phyloP scores from a whole-genome alignment of 2,329 filamentous ascomycete species.

The Fonsecaea erecta region DNA sequence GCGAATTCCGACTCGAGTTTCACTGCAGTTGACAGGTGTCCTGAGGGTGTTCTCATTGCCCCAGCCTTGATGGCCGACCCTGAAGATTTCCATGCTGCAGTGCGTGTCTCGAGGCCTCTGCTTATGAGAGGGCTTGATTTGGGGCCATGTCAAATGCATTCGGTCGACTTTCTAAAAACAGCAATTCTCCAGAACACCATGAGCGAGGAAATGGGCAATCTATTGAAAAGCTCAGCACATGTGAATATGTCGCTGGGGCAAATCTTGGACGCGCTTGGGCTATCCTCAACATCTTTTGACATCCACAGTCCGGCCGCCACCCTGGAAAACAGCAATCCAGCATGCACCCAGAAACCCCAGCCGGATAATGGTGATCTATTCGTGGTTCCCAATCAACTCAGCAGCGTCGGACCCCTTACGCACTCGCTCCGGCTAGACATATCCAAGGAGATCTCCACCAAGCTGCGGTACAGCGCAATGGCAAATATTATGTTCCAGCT shows the following conservation, averaged over 20 bases:
- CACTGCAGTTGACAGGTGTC: slow-evolving; percentile 3
- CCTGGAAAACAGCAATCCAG: neutral
- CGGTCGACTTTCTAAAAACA: slow-evolving; percentile 84
- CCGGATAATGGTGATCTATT: slow-evolving; percentile 72
- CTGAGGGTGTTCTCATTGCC: slow-evolving; percentile 12
- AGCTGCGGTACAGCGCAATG: slow-evolving; percentile 88
- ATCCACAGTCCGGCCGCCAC: neutral
- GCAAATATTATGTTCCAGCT: slow-evolving; percentile 85
- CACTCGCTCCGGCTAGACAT: slow-evolving; percentile 81
- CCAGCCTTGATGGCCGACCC: neutral
- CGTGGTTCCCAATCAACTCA: slow-evolving; percentile 65
- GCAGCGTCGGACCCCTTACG: slow-evolving; percentile 60
- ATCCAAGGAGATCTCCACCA: slow-evolving; percentile 79
- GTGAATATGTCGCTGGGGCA: neutral
- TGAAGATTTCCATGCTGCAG: slow-evolving; percentile 5
- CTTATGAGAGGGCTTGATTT: slow-evolving; percentile 65
- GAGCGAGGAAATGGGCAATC: neutral
- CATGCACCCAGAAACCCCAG: slow-evolving; percentile 41
- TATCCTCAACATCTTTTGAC: neutral
- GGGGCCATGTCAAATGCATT: slow-evolving; percentile 66
- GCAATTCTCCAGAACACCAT: slow-evolving; percentile 63
- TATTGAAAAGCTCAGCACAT: neutral
- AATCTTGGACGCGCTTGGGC: neutral
- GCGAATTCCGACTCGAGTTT: slow-evolving; percentile 11
- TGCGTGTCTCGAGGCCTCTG: slow-evolving; percentile 16